Percentiles rank a stretch among this genome's conserved stretches.
phyloP scores from a whole-genome alignment of 1,284 basidiomycete species.

The Ganoderma lucidum region DNA sequence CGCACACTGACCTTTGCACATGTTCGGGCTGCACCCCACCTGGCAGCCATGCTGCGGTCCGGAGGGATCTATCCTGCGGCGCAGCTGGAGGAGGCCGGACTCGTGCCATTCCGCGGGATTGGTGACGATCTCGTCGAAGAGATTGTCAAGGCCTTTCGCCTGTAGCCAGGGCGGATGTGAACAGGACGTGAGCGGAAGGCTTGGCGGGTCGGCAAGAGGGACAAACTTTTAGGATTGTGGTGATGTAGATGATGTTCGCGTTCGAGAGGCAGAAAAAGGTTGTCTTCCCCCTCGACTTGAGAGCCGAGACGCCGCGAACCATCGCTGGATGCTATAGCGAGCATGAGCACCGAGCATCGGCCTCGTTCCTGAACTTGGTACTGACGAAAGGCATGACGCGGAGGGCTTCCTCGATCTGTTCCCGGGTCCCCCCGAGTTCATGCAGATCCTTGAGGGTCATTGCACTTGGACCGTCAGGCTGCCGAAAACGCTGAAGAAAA shows the following conservation, averaged over 20 bases:
- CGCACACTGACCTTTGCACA: slow-evolving; percentile 91
- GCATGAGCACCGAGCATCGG: not conserved
- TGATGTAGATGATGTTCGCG: slow-evolving; percentile 93
- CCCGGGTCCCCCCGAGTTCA: slow-evolving; percentile 69
- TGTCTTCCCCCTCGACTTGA: slow-evolving; percentile 77
- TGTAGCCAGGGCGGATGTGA: slow-evolving; percentile 40
- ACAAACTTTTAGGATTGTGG: slow-evolving; percentile 83
- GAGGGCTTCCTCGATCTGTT: slow-evolving; percentile 83
- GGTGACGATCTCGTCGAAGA: slow-evolving; percentile 91
- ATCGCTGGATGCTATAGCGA: slow-evolving; percentile 90
- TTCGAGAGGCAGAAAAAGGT: slow-evolving; percentile 94
- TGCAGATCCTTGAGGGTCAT: slow-evolving; percentile 78
- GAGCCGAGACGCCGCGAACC: slow-evolving; percentile 83
- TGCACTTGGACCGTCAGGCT: slow-evolving; percentile 50
- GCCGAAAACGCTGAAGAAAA: not conserved
- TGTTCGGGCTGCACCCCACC: slow-evolving; percentile 94
- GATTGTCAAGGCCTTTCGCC: slow-evolving; percentile 75
- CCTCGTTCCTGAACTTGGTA: slow-evolving; percentile 28
- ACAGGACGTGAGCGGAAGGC: not conserved
- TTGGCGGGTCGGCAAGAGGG: not conserved
- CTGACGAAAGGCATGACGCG: slow-evolving; percentile 88
- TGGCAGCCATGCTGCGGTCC: slow-evolving; percentile 86
- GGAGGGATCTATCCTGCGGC: slow-evolving; percentile 77
- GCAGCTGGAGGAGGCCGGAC: slow-evolving; percentile 80
- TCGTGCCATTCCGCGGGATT: slow-evolving; percentile 90